Evolutionary conservation across 768 basidiomycete species (phyloP).

Genomic region (Amanita jacksonii): DNA sequence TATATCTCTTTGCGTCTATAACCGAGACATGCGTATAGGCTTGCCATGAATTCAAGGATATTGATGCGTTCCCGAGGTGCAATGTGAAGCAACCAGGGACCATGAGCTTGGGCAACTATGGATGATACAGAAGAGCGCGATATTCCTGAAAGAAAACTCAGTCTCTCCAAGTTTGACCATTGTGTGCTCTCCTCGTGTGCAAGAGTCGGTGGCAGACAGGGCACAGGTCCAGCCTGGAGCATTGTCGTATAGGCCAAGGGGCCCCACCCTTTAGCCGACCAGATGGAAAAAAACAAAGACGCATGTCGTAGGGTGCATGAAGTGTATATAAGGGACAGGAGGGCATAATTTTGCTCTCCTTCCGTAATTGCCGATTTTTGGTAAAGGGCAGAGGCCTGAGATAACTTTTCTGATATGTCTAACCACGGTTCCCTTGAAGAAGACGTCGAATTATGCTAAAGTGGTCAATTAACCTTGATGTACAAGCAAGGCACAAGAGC

Average conservation of each 20-base stretch:
- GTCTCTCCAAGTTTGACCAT: slow-evolving; percentile 49
- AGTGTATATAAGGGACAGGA: slow-evolving; percentile 59
- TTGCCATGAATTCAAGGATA: slow-evolving; percentile 60
- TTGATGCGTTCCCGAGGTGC: slow-evolving; percentile 67
- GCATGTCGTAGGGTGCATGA: slow-evolving; percentile 64
- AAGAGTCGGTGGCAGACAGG: slow-evolving; percentile 51
- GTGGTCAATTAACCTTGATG: slow-evolving; percentile 6
- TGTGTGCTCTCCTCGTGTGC: slow-evolving; percentile 34
- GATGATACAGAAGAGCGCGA: slow-evolving; percentile 57
- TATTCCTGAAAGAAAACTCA: slow-evolving; percentile 61
- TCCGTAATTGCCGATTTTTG: slow-evolving; percentile 46
- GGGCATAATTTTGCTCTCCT: slow-evolving; percentile 48
- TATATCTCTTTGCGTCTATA: slow-evolving; percentile 86
- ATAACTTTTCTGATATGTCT: slow-evolving; percentile 65
- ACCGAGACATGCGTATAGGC: slow-evolving; percentile 71
- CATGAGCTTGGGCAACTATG: slow-evolving; percentile 65
- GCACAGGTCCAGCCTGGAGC: slow-evolving; percentile 54
- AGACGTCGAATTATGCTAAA: slow-evolving; percentile 46
- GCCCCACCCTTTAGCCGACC: slow-evolving; percentile 87
- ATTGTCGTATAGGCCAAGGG: slow-evolving; percentile 66
- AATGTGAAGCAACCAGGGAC: slow-evolving; percentile 81
- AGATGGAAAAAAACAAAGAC: slow-evolving; percentile 64
- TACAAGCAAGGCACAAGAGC: slow-evolving; percentile 11
- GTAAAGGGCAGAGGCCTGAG: slow-evolving; percentile 57
- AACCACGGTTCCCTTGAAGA: slow-evolving; percentile 62